Conservation (phyloP, 2,329 filamentous ascomycete genomes). For the Xylaria sp. region DNA sequence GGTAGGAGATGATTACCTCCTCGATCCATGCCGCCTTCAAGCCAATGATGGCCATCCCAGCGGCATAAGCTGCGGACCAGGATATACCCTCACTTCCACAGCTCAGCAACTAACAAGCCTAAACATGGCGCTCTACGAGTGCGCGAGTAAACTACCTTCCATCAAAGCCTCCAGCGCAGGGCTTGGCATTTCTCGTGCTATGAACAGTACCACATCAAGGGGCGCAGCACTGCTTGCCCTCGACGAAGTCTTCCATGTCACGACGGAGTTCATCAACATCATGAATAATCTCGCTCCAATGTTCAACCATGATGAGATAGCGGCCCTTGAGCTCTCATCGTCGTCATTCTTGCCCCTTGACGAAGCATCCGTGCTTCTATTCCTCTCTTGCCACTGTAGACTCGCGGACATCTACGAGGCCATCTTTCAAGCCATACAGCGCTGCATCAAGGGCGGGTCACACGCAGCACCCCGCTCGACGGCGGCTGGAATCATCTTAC, state of each 20-base stretch:
- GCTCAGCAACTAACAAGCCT: conserved; percentile 20
- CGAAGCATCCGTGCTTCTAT: conserved; percentile 22
- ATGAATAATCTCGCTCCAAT: conserved; percentile 7
- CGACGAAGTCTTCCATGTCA: conserved; percentile 30
- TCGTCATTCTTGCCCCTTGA: conserved; percentile 16
- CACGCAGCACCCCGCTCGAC: not conserved
- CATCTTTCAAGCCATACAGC: conserved; percentile 27
- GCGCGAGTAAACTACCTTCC: conserved; percentile 32
- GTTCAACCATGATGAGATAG: not conserved
- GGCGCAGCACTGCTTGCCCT: conserved; percentile 13
- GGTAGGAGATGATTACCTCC: not conserved
- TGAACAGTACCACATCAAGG: not conserved
- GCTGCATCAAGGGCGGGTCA: conserved; percentile 14
- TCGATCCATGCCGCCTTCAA: not conserved
- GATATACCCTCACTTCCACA: conserved; percentile 1
- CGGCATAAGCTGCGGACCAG: not conserved
- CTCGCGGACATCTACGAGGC: conserved; percentile 30
- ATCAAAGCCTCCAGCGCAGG: conserved; percentile 11
- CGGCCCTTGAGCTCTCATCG: not conserved
- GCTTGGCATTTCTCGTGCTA: not conserved
- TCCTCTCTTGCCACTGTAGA: conserved; percentile 35
- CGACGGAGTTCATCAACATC: conserved; percentile 21
- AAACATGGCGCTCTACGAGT: conserved; percentile 32
- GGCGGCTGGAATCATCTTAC: conserved; percentile 25
- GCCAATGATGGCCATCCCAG: not conserved